phyloP scores from a whole-genome alignment of 2,329 filamentous ascomycete species.

The Thermomyces lanuginosus region DNA sequence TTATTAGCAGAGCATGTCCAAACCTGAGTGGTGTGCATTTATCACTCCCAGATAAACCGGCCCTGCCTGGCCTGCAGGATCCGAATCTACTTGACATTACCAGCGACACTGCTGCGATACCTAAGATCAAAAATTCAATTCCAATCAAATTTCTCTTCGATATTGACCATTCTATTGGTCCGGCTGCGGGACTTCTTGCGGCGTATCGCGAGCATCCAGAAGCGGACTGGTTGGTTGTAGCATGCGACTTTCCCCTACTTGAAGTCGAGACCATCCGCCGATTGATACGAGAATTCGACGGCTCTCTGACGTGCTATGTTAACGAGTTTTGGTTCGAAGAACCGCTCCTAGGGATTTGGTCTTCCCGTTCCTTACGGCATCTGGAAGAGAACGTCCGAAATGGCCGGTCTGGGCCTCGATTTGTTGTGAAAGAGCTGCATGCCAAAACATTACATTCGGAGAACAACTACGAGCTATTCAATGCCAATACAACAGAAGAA shows the following conservation, averaged over 20 bases:
- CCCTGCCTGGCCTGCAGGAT: background rate
- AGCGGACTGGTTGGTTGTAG: conserved; percentile 18
- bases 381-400: conserved; percentile 10
- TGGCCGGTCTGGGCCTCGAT: conserved; percentile 8
- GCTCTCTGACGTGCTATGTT: conserved; percentile 20
- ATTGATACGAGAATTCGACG: conserved; percentile 11
- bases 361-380: conserved; percentile 13
- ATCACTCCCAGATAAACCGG: conserved; percentile 1
- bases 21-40: conserved; percentile 1
- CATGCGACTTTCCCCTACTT: conserved; percentile 21
- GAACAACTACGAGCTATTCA: conserved; percentile 10
- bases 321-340: conserved; percentile 16
- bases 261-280: conserved; percentile 12
- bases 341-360: conserved; percentile 24
- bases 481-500: conserved; percentile 18
- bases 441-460: conserved; percentile 7
- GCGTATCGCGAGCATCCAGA: conserved; percentile 13
- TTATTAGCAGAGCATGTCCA: conserved; percentile 12
- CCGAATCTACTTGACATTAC: background rate
- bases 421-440: conserved; percentile 8
- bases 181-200: conserved; percentile 16
- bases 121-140: conserved; percentile 6
- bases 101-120: too few relatives aligned
- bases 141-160: conserved; percentile 3
- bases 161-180: conserved; percentile 9